A percentile compares a stretch with the other conserved stretches of the same genome.
These are phyloP conservation scores for Scutellaria galericulata DNA, from an alignment of 257 asterid species.

Conservation along the genomic window DNA sequence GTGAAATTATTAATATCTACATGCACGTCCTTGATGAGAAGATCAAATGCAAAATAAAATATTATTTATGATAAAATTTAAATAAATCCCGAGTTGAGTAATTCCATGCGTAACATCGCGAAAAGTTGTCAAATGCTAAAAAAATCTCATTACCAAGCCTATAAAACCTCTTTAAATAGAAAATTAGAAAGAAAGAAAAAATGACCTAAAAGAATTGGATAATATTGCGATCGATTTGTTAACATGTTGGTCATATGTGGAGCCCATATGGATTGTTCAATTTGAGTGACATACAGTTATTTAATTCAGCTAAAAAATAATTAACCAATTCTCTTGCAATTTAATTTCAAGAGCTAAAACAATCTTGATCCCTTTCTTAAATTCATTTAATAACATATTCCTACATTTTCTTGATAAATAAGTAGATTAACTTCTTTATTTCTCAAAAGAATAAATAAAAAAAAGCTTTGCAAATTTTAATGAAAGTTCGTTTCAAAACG, in stretches of 20 bases:
- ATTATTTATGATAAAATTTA: no score
- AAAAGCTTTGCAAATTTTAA: slow-evolving; percentile 3
- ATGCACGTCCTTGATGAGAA: no score
- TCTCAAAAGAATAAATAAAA: not conserved
- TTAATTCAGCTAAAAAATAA: not conserved
- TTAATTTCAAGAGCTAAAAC: no score
- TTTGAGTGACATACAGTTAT: slow-evolving; percentile 34
- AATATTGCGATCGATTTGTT: not conserved
- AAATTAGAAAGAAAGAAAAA: not conserved
- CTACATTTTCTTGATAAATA: not conserved
- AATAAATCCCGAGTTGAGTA: not conserved
- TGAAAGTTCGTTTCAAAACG: slow-evolving; percentile 23
- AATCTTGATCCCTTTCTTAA: not conserved
- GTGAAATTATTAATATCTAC: no score
- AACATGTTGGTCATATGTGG: slow-evolving; percentile 20
- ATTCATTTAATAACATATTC: not conserved
- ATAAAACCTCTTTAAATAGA: not conserved
- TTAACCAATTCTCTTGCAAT: not conserved
- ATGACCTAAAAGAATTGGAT: not conserved
- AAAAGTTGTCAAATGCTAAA: not conserved
- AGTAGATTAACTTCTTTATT: not conserved
- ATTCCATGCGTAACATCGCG: slow-evolving; percentile 10
- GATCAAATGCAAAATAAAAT: no score
- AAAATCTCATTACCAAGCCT: not conserved
- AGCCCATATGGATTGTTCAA: slow-evolving; percentile 22